Base-by-base conservation (phyloP, 2,329 filamentous ascomycete genomes). In the Ophiostoma tasmaniense region DNA sequence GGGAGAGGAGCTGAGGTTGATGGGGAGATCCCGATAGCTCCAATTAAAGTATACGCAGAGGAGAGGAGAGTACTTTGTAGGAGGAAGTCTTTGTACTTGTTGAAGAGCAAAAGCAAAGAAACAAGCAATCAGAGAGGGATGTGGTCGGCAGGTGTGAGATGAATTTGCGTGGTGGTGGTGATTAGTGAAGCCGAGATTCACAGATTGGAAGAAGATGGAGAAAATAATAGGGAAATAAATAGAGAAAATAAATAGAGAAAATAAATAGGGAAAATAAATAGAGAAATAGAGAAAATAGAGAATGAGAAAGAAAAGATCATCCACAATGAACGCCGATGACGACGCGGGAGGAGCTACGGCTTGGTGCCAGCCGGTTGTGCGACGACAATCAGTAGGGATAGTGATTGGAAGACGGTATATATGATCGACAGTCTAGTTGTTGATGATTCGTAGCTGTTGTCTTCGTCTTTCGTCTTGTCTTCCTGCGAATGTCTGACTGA, bases 1-100 rank as follows among this genome's bases (percentile, higher is more conserved):
- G 55, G 55, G 22, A 28, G 25, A 30, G 22, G 30, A 37, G 20
- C 30, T 35, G 61, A 64, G 61, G 20, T 37, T 35, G 61, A 39
- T 61, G 55, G 61, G 61, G 61, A 39, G 30, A 64, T 64, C 14
- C 30, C 61, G 61, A 62, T 64, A 37, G 61, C 37, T 22, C 33
- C 61, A 37, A 22, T 11, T 22, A n/a, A 33, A 20, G 45, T 35
- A 67, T 64, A 52, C 35, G 35, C 50, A 64, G n/a, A n/a, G n/a
- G n/a, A 8, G 33, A 33, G 33, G 33, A 33, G 33, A 33, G 33
- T 33, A 33, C 5, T 33, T 33, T 33, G 33, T 33, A 33, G 33
- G 33, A 33, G 33, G 8, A n/a, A n/a, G n/a, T n/a, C n/a, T n/a
- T n/a, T n/a, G 33, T 33, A 33, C 33, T 33, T 33, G 33, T 33